Base-by-base conservation (phyloP, 305 asterid species). In the Solanum aculeatissimum region DNA sequence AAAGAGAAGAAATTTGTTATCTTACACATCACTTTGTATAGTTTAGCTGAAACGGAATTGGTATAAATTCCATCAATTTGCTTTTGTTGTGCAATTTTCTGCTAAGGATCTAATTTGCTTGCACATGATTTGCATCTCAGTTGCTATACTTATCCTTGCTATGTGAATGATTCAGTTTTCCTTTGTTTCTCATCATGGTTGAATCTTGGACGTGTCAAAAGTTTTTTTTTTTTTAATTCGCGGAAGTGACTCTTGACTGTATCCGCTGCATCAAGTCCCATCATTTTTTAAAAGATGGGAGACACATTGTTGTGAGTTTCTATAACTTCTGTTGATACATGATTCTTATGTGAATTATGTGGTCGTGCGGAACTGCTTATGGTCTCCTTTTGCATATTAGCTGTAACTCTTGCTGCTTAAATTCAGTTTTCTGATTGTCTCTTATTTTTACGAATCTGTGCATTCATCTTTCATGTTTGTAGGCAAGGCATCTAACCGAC, bases 401-500 rank as follows among this genome's bases (percentile, higher is more conserved):
- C 16, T 47, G 43, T 47, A 75, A 75, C 63, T 49, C 63, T 49
- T 49, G 63, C 82, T 75, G 45, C 27, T 75, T 49, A 75, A 47
- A 35, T 29, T 27, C 47, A 51, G 23, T 6, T 77, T 77, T 53
- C 42, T 16, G 6, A 18, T 51, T 77, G 29, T 9, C 60, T 51
- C 82, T 27, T 51, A 49, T 75, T 49, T 75, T 25, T 49, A 49
- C 25, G 62, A 21, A 16, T 25, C 27, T 77, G 65, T 77, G 82
- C 60, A 29, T 77, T 77, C 43, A 29, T 55, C 83, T 88, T 43
- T 81, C 27, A 35, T 77, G 16, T 23, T 40, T 83, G 60, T 81
- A 97, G 99, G 92, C 84, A 45, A 86, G 88, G 87, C 89, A 90
- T 72, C 89, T 97, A 74, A 95, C 94, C 8, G 92, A 90, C 29